These are phyloP conservation scores for Huntiella abstrusa DNA, from an alignment of 2,329 filamentous ascomycete species.

Conservation along the genomic window DNA sequence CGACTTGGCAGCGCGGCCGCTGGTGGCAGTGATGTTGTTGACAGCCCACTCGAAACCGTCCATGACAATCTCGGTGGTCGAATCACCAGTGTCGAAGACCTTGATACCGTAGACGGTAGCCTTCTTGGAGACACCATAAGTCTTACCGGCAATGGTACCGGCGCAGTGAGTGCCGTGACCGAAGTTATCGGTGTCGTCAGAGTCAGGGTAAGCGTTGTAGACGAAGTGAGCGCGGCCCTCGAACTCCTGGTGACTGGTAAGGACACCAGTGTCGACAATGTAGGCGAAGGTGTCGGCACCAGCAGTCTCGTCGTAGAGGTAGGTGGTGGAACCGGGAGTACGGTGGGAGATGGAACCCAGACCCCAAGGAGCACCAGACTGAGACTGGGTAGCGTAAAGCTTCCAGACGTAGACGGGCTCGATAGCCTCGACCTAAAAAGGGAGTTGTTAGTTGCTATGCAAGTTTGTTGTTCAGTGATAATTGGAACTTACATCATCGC, in stretches of 20 bases:
- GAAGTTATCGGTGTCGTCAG: constrained; percentile 84
- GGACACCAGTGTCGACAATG: constrained; percentile 36
- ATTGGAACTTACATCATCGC: constrained; percentile 20
- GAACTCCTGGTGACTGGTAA: constrained; percentile 26
- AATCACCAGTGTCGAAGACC: constrained; percentile 19
- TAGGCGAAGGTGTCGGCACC: constrained; percentile 28
- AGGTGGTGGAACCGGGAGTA: constrained; percentile 18
- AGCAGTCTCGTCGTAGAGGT: constrained; percentile 24
- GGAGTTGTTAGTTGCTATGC: neutral
- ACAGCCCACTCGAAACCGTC: constrained; percentile 24
- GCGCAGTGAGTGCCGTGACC: constrained; percentile 99
- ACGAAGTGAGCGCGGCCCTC: constrained; percentile 72
- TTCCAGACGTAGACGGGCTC: constrained; percentile 15
- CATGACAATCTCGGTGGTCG: constrained; percentile 14
- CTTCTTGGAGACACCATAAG: constrained; percentile 99
- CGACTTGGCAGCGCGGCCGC: constrained; percentile 22
- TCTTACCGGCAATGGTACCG: constrained; percentile 90
- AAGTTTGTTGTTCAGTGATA: neutral
- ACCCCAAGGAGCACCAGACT: constrained; percentile 24
- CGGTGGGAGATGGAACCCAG: constrained; percentile 26
- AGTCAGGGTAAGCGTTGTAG: constrained; percentile 74
- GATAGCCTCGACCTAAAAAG: constrained; percentile 13
- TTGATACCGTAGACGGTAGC: constrained; percentile 42
- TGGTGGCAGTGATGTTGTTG: constrained; percentile 23
- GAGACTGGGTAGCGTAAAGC: constrained; percentile 18